phyloP scores from a whole-genome alignment of 768 basidiomycete genomes.

The Amanita jacksonii region DNA sequence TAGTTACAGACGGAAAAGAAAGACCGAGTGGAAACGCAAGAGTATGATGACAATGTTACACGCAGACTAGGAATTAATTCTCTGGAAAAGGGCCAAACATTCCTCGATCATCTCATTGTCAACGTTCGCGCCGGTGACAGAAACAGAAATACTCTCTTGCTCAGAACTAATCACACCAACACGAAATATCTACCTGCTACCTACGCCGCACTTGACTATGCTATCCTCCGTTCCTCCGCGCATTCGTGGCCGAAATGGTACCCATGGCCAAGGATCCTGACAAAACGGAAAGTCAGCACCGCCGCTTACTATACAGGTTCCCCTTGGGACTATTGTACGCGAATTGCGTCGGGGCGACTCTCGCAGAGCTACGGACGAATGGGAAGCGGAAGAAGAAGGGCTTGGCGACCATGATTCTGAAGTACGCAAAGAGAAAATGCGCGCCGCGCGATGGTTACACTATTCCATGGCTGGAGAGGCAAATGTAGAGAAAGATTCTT shows the following conservation, averaged over 20 bases:
- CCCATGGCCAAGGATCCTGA: conserved; percentile 77
- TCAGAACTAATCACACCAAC: too few species aligned
- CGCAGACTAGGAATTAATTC: conserved; percentile 5
- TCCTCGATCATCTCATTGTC: conserved; percentile 77
- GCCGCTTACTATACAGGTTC: conserved; percentile 73
- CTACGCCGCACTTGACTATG: conserved; percentile 68
- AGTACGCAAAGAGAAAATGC: conserved; percentile 48
- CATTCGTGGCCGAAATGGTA: conserved; percentile 57
- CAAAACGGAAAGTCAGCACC: conserved; percentile 69
- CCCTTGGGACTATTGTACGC: conserved; percentile 82
- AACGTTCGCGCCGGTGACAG: conserved; percentile 66
- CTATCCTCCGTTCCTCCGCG: conserved; percentile 65
- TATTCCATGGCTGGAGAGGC: conserved; percentile 59
- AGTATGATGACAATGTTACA: conserved; percentile 23
- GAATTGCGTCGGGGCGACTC: conserved; percentile 64
- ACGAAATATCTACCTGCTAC: conserved; percentile 78
- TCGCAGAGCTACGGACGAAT: conserved; percentile 53
- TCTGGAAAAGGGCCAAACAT: conserved; percentile 52
- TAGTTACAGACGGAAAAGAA: conserved; percentile 39
- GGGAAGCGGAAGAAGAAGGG: conserved; percentile 63
- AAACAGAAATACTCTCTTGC: too few species aligned
- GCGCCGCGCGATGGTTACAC: conserved; percentile 68
- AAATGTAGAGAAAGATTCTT: conserved; percentile 54
- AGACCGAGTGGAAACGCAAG: conserved; percentile 68
- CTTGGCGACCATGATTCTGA: conserved; percentile 36